Evolutionary conservation across 139 green algal species (phyloP).

Genomic region (Raphidocelis subcapitata): DNA sequence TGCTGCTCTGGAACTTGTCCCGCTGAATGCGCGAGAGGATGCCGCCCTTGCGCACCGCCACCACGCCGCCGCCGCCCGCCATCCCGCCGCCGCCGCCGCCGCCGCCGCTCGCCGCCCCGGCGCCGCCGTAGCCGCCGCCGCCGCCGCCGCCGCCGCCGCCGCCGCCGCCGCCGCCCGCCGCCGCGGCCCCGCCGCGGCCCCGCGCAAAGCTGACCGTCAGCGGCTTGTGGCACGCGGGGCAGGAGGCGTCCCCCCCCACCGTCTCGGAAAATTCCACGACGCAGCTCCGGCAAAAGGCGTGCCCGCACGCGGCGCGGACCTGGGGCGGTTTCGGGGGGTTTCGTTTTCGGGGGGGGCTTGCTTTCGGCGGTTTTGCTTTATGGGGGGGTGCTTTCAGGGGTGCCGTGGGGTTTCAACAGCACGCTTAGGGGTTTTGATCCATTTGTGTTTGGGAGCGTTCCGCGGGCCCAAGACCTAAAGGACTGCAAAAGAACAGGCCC

Average conservation of each 20-base stretch:
- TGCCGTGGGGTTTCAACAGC: too few relatives aligned
- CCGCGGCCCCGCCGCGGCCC: background rate
- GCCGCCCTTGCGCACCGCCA: slow-evolving; percentile 42
- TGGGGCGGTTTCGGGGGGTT: too few relatives aligned
- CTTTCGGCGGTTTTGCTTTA: too few relatives aligned
- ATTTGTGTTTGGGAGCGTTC: too few relatives aligned
- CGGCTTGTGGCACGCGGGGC: slow-evolving; percentile 67
- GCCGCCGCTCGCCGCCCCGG: background rate
- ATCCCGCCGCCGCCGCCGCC: slow-evolving; percentile 5
- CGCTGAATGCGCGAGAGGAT: slow-evolving; percentile 80
- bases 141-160: background rate
- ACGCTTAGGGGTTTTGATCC: too few relatives aligned
- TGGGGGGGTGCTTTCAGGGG: too few relatives aligned
- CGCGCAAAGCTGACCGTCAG: slow-evolving; percentile 80
- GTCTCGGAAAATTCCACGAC: slow-evolving; percentile 68
- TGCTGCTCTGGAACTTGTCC: slow-evolving; percentile 77
- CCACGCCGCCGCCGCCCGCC: slow-evolving; percentile 4
- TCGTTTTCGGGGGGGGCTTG: too few relatives aligned
- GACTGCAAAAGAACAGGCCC: too few relatives aligned
- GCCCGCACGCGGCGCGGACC: slow-evolving; percentile 55
- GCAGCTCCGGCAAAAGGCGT: slow-evolving; percentile 85
- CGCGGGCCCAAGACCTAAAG: too few relatives aligned
- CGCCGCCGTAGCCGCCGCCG: background rate
- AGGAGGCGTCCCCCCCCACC: slow-evolving; percentile 49
- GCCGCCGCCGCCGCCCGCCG: background rate